Evolutionary conservation across 768 basidiomycete genomes (phyloP).

Genomic region (Tulasnella sp.): DNA sequence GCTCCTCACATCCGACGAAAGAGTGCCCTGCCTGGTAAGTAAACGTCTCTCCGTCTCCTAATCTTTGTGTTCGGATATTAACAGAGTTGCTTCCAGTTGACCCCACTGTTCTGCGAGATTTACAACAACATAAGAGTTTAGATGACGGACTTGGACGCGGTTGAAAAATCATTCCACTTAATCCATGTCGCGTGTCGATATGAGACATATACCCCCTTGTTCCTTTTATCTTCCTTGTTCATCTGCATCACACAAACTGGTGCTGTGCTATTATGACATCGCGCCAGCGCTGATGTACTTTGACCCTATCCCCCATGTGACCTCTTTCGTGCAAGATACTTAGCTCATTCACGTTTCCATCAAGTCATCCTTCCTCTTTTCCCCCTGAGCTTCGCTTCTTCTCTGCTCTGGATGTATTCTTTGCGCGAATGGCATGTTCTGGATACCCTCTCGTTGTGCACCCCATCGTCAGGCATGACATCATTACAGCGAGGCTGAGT

Average conservation of each 20-base stretch:
- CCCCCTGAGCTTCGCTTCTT: background rate
- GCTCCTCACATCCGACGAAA: conserved; percentile 86
- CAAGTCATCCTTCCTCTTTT: background rate
- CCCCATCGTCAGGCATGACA: conserved; percentile 1
- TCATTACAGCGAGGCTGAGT: background rate
- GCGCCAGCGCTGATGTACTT: conserved; percentile 17
- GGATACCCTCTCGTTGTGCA: background rate
- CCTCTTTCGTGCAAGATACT: conserved; percentile 15
- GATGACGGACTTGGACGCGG: conserved; percentile 33
- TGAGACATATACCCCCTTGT: conserved; percentile 20
- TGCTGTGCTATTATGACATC: background rate
- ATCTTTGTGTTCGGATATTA: background rate
- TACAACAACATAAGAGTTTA: conserved; percentile 66
- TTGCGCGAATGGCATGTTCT: conserved; percentile 20
- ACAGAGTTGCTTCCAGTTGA: conserved; percentile 59
- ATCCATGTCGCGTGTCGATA: background rate
- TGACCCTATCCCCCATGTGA: conserved; percentile 10
- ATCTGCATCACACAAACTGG: background rate
- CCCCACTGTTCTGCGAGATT: conserved; percentile 82
- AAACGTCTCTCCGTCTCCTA: too few relatives aligned
- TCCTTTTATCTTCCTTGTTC: background rate
- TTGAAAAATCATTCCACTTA: background rate
- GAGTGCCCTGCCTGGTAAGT: conserved; percentile 86
- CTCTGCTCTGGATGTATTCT: conserved; percentile 15
- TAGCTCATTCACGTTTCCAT: conserved; percentile 17